Percentiles rank a stretch among this genome's conserved stretches.
Conservation (phyloP, 1,139 yeast species). For the Maudiozyma humilis region DNA sequence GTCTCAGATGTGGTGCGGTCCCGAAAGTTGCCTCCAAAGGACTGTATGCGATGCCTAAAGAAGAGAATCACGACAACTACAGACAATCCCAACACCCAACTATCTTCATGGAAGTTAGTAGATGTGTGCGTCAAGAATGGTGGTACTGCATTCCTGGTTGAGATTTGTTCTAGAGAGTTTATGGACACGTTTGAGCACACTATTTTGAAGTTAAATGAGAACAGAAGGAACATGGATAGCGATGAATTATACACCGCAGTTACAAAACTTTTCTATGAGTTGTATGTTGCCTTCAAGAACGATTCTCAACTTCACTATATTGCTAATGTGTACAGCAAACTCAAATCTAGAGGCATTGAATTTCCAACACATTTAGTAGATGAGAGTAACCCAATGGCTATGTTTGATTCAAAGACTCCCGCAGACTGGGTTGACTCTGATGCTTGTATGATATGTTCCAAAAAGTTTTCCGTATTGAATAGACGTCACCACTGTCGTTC, state of each 20-base stretch:
- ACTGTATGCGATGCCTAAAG: slow-evolving; percentile 76
- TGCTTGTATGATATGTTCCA: slow-evolving; percentile 90
- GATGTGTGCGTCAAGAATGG: slow-evolving; percentile 92
- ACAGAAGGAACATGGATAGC: slow-evolving; percentile 30
- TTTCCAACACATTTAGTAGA: slow-evolving; percentile 51
- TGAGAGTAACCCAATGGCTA: slow-evolving; percentile 31
- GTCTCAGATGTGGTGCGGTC: slow-evolving; percentile 82
- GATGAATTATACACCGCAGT: slow-evolving; percentile 52
- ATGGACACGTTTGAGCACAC: slow-evolving; percentile 60
- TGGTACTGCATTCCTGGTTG: slow-evolving; percentile 75
- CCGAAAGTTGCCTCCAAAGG: slow-evolving; percentile 72
- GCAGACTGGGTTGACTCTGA: slow-evolving; percentile 98
- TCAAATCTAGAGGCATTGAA: slow-evolving; percentile 54
- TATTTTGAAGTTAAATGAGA: slow-evolving; percentile 29
- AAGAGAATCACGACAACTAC: slow-evolving; percentile 57
- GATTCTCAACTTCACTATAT: slow-evolving; percentile 64
- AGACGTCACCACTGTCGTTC: slow-evolving; percentile 95
- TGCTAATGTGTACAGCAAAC: slow-evolving; percentile 49
- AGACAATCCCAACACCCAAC: slow-evolving; percentile 66
- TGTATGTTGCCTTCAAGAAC: slow-evolving; percentile 68
- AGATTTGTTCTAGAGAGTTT: slow-evolving; percentile 77
- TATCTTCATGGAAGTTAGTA: slow-evolving; percentile 63
- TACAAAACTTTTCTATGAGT: slow-evolving; percentile 59
- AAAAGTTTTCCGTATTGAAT: slow-evolving; percentile 67
- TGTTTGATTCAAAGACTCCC: slow-evolving; percentile 85